Base-by-base conservation (phyloP, 139 green algal species). In the Picochlorum sp. region DNA sequence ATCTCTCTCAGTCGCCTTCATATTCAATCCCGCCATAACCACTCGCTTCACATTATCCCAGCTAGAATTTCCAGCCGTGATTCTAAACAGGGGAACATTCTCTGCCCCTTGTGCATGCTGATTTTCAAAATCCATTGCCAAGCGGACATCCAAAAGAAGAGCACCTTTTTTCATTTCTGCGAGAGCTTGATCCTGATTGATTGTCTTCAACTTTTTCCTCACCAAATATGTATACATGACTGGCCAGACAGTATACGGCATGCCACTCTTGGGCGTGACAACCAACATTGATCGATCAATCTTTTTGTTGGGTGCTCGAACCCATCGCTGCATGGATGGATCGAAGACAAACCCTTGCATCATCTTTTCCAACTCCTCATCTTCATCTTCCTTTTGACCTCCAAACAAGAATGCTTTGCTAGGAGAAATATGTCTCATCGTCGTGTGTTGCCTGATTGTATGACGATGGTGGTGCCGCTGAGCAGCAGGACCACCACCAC, bases 1-100 rank as follows among this genome's bases (percentile, higher is more conserved):
- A 63, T 92, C 70, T 3, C 82, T 69, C 66, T 91, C 85, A 70
- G 83, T 90, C 7, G 85, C 81, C 38, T 72, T 67, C 85, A 90
- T 90, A 3, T 85, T 77, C 6, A 71, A 41, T 14, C 58, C 59
- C 18, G 63, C 74, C 84, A 91, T 89, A 37, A 77, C 79, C 11
- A 84, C 30, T 57, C 66, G 67, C 67, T 91, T 91, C 4, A 90
- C 51, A 4, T 77, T 81, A 68, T 90, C 85, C 76, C 74, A 83
- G 0, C 38, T 15, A 5, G 21, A 30, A 23, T 71, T 75, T 31
- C 83, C 81, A 6, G 60, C 58, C 8, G 85, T 82, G 23, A 65
- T 62, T 3, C 75, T 67, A 63, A 80, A 91, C 60, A 89, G 64
- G 3, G 81, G 76, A 38, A 91, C 57, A 59, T 70, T 85, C 6